Evolutionary conservation across 78 protist species (phyloP), one percentile per base, ranked within the genome.

Genomic region (Bigelowiella natans): DNA sequence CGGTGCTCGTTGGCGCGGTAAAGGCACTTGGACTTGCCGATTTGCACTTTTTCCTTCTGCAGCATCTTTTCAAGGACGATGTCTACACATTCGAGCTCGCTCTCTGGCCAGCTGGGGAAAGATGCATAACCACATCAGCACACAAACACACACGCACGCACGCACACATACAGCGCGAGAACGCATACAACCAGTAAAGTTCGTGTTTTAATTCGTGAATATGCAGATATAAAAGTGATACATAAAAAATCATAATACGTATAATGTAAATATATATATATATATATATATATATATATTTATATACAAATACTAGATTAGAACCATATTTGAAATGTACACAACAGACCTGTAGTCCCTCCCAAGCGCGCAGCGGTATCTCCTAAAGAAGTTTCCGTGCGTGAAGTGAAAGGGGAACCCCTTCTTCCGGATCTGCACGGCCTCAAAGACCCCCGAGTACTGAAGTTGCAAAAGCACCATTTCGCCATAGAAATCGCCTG

Each of bases 371-470:
- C 87, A 85, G 7, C 64, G 40, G 89, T 87, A 92, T 2, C 96
- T 93, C 37, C 37, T 64, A 82, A 88, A 38, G 87, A 97, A 97
- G 36, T 92, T 95, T 31, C 85, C 91, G 89, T 88, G 94, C 26
- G 83, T 11, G 73, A 40, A 40, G 90, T 97, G 96, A 11, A 91
- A 85, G 1, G 98, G 97, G 36, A 39, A 97, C 31, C 98, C 98
- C 3, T 64, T 38, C 89, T 93, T 94, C 28, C 98, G 88, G 83
- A 97, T 96, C 38, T 94, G 73, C 73, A 96, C 94, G 7, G 96
- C 95, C 31, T 96, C 98, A 88, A 96, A 95, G 40, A 97, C 97
- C 89, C 99, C 99, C 90, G 95, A 95, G 95, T 95, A 96, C 40
- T 94, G 88, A 34, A 97, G 91, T 92, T 97, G 98, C n/a, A 28